Evolutionary conservation across 176 grass and related monocot species (phyloP), one percentile per base, ranked within the genome.

Genomic region (Phragmites australis): DNA sequence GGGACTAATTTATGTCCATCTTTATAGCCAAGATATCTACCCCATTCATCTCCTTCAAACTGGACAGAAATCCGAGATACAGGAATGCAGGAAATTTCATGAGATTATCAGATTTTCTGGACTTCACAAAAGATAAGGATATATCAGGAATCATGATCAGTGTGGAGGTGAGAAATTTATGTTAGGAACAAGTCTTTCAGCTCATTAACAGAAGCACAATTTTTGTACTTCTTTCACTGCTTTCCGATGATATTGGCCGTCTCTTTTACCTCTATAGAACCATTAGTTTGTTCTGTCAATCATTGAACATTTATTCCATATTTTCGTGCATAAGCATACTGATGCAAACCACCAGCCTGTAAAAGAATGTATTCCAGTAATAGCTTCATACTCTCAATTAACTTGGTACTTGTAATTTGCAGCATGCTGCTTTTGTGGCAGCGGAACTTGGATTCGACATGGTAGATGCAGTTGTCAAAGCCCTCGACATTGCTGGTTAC

Each of bases 91-190:
- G 92, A 45, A 95, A 81, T 53, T 99, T 86, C 84, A 88, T 89
- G 90, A 91, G 65, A 76, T 88, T 99, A 68, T 89, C 90, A 59
- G 96, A 99, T 22, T 99, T 99, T 83, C 32, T 99, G 72, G 25
- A 74, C 41, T 95, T 93, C 37, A 75, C 92, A 37, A 95, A 93
- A 82, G 87, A 80, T 72, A 93, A 91, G 76, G 78, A 88, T 85
- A 80, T 95, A 34, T 85, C 79, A 22, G 92, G 90, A 82, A 81
- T 99, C 73, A 71, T 99, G 88, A 91, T 99, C 86, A 93, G 23
- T 44, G 56, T 99, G 81, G 90, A 99, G 96, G 96, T 99, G 74
- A 91, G 81, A 65, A 50, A 17, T 86, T 55, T 60, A 59, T 71
- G 42, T 17, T 31, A 45, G 19, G 15, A 16, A 25, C 47, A 10